These are phyloP conservation scores for Colletotrichum sp. DNA, from an alignment of 2,329 filamentous ascomycete genomes.

Conservation along the genomic window DNA sequence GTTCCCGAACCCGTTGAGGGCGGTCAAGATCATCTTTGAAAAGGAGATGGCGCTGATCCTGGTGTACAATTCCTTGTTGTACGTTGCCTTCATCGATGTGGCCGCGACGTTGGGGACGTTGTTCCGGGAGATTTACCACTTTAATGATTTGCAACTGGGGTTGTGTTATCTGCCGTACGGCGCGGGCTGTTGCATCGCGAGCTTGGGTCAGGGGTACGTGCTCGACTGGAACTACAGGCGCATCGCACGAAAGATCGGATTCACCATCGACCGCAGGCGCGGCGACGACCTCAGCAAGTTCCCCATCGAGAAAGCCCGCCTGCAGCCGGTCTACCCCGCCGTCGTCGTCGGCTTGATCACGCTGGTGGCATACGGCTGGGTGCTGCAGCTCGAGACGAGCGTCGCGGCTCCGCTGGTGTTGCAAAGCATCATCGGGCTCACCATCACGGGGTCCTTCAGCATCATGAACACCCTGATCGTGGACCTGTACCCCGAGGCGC, in stretches of 20 bases:
- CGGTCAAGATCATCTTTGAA: constrained; percentile 58
- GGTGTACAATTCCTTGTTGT: constrained; percentile 58
- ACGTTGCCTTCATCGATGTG: constrained; percentile 60
- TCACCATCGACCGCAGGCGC: constrained; percentile 65
- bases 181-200: constrained; percentile 52
- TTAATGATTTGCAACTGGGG: constrained; percentile 55
- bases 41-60: constrained; percentile 63
- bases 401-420: constrained; percentile 62
- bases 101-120: constrained; percentile 58
- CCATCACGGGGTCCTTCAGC: constrained; percentile 66
- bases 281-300: constrained; percentile 56
- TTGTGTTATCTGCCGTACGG: constrained; percentile 62
- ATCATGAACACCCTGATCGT: constrained; percentile 69
- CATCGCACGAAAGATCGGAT: constrained; percentile 64
- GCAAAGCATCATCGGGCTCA: constrained; percentile 61
- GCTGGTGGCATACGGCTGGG: constrained; percentile 63
- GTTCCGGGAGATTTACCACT: constrained; percentile 56
- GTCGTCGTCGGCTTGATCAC: constrained; percentile 58
- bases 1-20: constrained; percentile 63
- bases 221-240: constrained; percentile 75
- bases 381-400: constrained; percentile 53
- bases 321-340: constrained; percentile 60
- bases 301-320: constrained; percentile 59
- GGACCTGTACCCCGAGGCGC: constrained; percentile 65
- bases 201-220: constrained; percentile 60